Evolutionary conservation across 441 rosid species (phyloP).

Genomic region (Gossypium laxum): DNA sequence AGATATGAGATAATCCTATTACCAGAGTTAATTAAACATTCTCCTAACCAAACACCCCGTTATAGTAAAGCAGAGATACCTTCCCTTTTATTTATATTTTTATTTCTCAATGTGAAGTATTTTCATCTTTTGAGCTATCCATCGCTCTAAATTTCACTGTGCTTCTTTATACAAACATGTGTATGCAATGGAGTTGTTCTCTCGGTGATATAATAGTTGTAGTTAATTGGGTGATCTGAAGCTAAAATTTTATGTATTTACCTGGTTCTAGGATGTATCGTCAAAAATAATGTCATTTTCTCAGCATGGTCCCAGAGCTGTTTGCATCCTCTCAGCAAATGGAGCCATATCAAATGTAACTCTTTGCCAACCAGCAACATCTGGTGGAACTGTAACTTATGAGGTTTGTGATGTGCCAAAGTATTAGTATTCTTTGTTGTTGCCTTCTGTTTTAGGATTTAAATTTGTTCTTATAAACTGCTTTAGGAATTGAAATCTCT

Average conservation of each 20-base stretch:
- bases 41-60: no score
- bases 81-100: background rate
- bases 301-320: slow-evolving; percentile 45
- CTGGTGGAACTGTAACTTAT: slow-evolving; percentile 50
- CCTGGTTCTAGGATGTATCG: slow-evolving; percentile 40
- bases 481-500: background rate
- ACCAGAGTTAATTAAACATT: no score
- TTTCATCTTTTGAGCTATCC: background rate
- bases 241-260: background rate
- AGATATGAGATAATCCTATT: no score
- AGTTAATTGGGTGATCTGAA: background rate
- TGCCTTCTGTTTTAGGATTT: background rate
- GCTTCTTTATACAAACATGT: background rate
- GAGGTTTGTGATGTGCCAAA: slow-evolving; percentile 35
- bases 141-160: background rate
- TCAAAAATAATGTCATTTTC: slow-evolving; percentile 51
- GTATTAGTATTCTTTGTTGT: background rate
- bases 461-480: background rate
- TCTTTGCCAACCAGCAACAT: slow-evolving; percentile 39
- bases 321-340: slow-evolving; percentile 57
- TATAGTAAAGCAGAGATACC: background rate
- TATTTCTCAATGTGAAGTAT: background rate
- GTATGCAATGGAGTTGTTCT: background rate
- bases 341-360: slow-evolving; percentile 55
- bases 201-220: background rate